Conservation (phyloP, 2,329 filamentous ascomycete species). For the Xylaria sp. region DNA sequence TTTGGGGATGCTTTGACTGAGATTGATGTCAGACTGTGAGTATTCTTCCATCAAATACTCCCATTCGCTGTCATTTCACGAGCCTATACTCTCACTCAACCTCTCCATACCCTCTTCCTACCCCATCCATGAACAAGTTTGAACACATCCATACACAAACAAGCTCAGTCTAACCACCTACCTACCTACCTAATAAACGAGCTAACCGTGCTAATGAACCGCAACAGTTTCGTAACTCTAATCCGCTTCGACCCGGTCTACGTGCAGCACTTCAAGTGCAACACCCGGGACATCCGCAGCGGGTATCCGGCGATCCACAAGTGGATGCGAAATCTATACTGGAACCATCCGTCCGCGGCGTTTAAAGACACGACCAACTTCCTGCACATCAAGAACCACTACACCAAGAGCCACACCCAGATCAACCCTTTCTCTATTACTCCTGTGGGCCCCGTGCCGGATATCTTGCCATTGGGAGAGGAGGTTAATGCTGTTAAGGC, state of each 20-base stretch:
- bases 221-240: conserved; percentile 47
- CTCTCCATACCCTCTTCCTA: too few relatives aligned
- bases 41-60: conserved; percentile 22
- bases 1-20: conserved; percentile 83
- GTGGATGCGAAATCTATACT: conserved; percentile 88
- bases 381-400: conserved; percentile 90
- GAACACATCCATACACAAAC: background rate
- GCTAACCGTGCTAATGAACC: too few relatives aligned
- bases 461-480: conserved; percentile 81
- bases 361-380: conserved; percentile 89
- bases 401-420: conserved; percentile 70
- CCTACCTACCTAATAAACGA: background rate
- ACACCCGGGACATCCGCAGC: conserved; percentile 83
- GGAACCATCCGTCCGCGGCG: conserved; percentile 70
- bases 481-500: conserved; percentile 73
- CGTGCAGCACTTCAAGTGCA: conserved; percentile 90
- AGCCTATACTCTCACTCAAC: background rate
- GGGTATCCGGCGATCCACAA: conserved; percentile 84
- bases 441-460: conserved; percentile 83
- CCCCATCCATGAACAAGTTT: background rate
- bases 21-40: conserved; percentile 78
- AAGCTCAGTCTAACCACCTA: too few relatives aligned
- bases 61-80: too few relatives aligned
- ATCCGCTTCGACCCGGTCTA: conserved; percentile 70
- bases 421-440: conserved; percentile 80